A percentile compares a stretch with the other conserved stretches of the same genome.
Conservation (phyloP, 495 filamentous ascomycete species). For the Aspergillus hancockii region DNA sequence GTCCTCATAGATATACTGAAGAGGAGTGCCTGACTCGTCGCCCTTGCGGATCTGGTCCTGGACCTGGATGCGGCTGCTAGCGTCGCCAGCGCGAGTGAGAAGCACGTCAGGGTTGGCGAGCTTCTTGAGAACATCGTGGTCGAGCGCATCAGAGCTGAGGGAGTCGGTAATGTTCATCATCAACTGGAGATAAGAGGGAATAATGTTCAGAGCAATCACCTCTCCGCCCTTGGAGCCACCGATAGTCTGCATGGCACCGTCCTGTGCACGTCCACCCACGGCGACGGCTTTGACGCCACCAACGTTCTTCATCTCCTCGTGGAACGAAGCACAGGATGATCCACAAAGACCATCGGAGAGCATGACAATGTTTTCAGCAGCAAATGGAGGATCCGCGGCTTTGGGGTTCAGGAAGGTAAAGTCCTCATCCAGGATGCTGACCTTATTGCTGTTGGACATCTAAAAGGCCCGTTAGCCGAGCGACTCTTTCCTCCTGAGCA, state of each 20-base stretch:
- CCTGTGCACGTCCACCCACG: constrained; percentile 46
- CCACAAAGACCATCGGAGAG: constrained; percentile 48
- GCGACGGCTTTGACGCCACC: constrained; percentile 51
- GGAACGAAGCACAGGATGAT: constrained; percentile 53
- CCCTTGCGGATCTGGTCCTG: constrained; percentile 17
- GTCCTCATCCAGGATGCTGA: neutral
- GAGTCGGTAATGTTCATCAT: constrained; percentile 4
- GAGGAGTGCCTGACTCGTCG: constrained; percentile 13
- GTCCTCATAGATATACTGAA: constrained; percentile 33
- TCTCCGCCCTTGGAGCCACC: constrained; percentile 36
- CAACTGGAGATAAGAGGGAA: neutral
- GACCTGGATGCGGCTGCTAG: constrained; percentile 10
- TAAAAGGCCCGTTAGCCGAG: neutral
- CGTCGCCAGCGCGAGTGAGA: constrained; percentile 8
- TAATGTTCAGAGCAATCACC: constrained; percentile 3
- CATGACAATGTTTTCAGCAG: constrained; percentile 17
- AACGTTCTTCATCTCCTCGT: constrained; percentile 53
- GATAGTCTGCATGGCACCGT: constrained; percentile 45
- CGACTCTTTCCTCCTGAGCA: neutral
- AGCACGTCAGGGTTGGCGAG: constrained; percentile 7
- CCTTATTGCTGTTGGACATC: constrained; percentile 14
- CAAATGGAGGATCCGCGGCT: constrained; percentile 1
- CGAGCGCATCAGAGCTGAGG: constrained; percentile 2
- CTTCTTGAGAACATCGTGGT: neutral
- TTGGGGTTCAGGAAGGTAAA: neutral